phyloP scores from a whole-genome alignment of 805 yeast species.

The Metschnikowia hibisci region DNA sequence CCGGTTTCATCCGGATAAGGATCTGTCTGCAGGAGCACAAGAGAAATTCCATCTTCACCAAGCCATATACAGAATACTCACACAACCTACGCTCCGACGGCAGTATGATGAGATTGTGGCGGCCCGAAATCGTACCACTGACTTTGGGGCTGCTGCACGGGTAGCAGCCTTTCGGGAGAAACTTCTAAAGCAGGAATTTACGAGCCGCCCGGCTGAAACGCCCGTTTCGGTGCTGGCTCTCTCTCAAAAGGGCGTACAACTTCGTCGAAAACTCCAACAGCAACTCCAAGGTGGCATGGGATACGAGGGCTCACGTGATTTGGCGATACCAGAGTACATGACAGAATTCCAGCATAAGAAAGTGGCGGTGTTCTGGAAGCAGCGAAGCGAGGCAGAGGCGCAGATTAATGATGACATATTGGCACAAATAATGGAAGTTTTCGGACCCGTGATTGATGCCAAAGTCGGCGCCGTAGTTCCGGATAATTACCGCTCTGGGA shows the following conservation, averaged over 20 bases:
- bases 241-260: slow-evolving; percentile 21
- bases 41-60: slow-evolving; percentile 30
- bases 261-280: slow-evolving; percentile 11
- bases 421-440: slow-evolving; percentile 39
- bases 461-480: slow-evolving; percentile 4
- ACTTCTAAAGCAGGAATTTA: slow-evolving; percentile 23
- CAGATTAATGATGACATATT: slow-evolving; percentile 32
- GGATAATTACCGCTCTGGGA: slow-evolving; percentile 37
- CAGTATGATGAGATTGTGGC: slow-evolving; percentile 31
- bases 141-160: slow-evolving; percentile 18
- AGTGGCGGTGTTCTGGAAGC: slow-evolving; percentile 45
- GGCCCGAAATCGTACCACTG: not conserved
- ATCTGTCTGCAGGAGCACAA: slow-evolving; percentile 23
- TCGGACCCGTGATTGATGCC: slow-evolving; percentile 35
- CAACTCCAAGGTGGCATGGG: slow-evolving; percentile 6
- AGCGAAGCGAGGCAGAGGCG: slow-evolving; percentile 31
- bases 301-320: slow-evolving; percentile 21
- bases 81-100: slow-evolving; percentile 20
- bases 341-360: slow-evolving; percentile 4
- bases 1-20: slow-evolving; percentile 40
- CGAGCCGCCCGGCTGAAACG: not conserved
- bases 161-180: slow-evolving; percentile 25
- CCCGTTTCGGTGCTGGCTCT: slow-evolving; percentile 16
- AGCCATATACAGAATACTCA: slow-evolving; percentile 30
- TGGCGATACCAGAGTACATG: slow-evolving; percentile 13